Percentiles rank a stretch among this genome's conserved stretches.
phyloP scores from a whole-genome alignment of 2,329 filamentous ascomycete species.

The Pseudogymnoascus sp. region DNA sequence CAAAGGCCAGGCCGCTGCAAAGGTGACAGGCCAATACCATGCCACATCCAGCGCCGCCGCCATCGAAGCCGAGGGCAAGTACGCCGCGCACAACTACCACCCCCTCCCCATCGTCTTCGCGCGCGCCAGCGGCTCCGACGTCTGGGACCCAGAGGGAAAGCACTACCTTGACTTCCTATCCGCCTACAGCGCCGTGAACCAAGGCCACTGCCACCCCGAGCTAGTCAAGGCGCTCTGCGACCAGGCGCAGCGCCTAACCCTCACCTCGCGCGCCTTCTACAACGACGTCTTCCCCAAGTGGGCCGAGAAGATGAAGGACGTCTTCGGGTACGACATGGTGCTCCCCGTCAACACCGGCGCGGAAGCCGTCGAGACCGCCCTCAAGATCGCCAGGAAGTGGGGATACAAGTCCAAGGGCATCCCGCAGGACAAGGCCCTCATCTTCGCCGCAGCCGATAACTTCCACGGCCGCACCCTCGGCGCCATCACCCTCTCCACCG shows the following conservation, averaged over 20 bases:
- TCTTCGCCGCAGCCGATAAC: conserved; percentile 82
- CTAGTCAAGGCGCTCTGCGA: conserved; percentile 83
- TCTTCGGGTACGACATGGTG: conserved; percentile 96
- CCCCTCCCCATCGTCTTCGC: conserved; percentile 91
- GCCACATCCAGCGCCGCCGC: conserved; percentile 69
- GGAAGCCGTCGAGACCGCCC: conserved; percentile 88
- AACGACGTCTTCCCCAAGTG: conserved; percentile 97
- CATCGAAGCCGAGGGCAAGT: conserved; percentile 72
- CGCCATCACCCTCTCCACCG: conserved; percentile 89
- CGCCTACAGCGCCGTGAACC: conserved; percentile 95
- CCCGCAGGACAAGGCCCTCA: conserved; percentile 69
- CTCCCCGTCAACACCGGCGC: conserved; percentile 97
- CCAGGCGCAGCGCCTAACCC: conserved; percentile 79
- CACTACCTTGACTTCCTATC: conserved; percentile 98
- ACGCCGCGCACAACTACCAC: conserved; percentile 97
- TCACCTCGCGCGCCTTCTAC: conserved; percentile 92
- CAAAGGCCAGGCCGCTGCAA: conserved; percentile 16
- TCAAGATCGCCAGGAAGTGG: conserved; percentile 97
- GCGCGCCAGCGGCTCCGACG: conserved; percentile 71
- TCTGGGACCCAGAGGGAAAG: conserved; percentile 94
- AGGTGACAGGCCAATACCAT: conserved; percentile 47
- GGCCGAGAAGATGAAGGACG: conserved; percentile 80
- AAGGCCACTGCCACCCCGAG: conserved; percentile 96
- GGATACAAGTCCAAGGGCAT: conserved; percentile 95
- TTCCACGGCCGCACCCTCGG: conserved; percentile 96